Evolutionary conservation across 1,139 yeast species (phyloP).

Genomic region (Nakaseomyces delphensis): DNA sequence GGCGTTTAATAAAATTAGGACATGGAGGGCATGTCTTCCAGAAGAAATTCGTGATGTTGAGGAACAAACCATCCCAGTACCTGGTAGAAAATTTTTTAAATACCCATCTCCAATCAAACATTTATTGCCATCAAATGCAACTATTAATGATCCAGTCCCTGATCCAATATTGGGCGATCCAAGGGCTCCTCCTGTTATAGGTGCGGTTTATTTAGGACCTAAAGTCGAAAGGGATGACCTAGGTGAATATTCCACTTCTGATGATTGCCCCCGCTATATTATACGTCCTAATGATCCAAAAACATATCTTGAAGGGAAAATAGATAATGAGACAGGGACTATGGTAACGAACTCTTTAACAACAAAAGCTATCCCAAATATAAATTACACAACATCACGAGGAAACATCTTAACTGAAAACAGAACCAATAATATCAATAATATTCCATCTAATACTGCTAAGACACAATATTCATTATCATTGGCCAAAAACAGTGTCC

Average conservation of each 20-base stretch:
- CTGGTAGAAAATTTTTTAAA: constrained; percentile 52
- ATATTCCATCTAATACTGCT: neutral
- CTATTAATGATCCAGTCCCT: constrained; percentile 65
- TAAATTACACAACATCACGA: constrained; percentile 16
- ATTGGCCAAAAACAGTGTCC: neutral
- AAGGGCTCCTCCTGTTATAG: constrained; percentile 86
- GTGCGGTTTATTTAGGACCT: constrained; percentile 77
- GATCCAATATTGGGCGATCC: constrained; percentile 69
- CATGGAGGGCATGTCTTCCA: constrained; percentile 98
- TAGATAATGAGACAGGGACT: constrained; percentile 30
- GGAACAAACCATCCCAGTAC: constrained; percentile 67
- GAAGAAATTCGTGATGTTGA: constrained; percentile 85
- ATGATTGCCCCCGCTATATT: constrained; percentile 56
- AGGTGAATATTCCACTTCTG: constrained; percentile 58
- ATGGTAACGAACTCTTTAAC: constrained; percentile 20
- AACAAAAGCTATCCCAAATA: constrained; percentile 18
- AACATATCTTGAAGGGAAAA: constrained; percentile 23
- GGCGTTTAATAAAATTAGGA: constrained; percentile 85
- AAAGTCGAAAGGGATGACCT: constrained; percentile 68
- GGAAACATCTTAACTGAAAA: constrained; percentile 5
- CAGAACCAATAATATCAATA: neutral
- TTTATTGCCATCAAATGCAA: constrained; percentile 64
- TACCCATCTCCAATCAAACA: constrained; percentile 78
- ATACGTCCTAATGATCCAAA: constrained; percentile 36
- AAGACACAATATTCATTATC: neutral